Evolutionary conservation across 805 yeast genomes (phyloP), one percentile per base, ranked within the genome.

Genomic region (Candida wancherniae): DNA sequence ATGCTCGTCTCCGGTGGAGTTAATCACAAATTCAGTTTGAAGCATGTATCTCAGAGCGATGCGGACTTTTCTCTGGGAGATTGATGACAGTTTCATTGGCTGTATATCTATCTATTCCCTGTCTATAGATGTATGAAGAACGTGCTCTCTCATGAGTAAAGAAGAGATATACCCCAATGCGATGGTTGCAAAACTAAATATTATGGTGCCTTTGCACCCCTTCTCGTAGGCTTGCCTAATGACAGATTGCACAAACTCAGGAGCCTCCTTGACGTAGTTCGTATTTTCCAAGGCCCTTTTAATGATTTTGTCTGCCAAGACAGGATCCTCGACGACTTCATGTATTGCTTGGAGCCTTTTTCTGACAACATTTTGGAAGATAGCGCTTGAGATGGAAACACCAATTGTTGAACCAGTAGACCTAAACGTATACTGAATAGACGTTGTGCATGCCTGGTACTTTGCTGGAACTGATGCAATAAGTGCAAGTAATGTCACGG

Each of bases 381-480:
- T 62, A 3, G 86, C 78, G 13, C 82, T 70, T 0, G 84, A 78
- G 9, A 78, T 45, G 1, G 88, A 64, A 10, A 85, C 87, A 22
- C 94, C 94, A 28, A 84, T 57, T 0, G 92, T 82, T n/a, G 90
- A 80, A 0, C 94, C 95, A 1, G 87, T 79, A 7, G 90, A 80
- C 48, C 94, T 69, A 63, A 83, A 85, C 0, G 88, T 87, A 53
- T 88, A 87, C 50, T 85, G 94, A 36, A 88, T 83, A 0, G 95
- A 84, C 0, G 96, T 87, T 3, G 90, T 81, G 13, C 86, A 71
- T 1, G 96, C 95, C 55, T 85, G 95, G 48, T 68, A 72, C 31
- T 72, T 68, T 14, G 64, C 55, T 7, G 82, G 78, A 2, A 81
- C 92, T 2, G 92, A 74, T 0, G 92, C 79, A 32, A 85, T 81